Evolutionary conservation across 768 basidiomycete species (phyloP).

Genomic region (Boletus sp.): DNA sequence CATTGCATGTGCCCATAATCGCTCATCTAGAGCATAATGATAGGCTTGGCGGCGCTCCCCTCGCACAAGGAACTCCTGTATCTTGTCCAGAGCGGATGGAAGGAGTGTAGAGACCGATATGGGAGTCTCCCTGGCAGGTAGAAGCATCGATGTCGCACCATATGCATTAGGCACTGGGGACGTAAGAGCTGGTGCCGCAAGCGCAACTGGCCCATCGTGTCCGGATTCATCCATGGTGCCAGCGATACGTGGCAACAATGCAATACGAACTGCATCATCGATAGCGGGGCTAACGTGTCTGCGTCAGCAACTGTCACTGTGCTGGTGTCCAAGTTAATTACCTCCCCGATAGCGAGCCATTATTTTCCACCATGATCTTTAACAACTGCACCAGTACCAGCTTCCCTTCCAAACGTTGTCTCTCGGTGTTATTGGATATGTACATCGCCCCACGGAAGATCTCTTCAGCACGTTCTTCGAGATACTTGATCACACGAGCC

Average conservation of each 20-base stretch:
- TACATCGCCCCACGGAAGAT: conserved; percentile 76
- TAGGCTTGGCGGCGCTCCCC: conserved; percentile 88
- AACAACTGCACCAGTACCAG: conserved; percentile 70
- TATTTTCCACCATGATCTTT: conserved; percentile 80
- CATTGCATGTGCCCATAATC: conserved; percentile 94
- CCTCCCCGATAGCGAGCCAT: conserved; percentile 86
- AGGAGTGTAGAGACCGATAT: conserved; percentile 58
- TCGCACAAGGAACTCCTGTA: conserved; percentile 73
- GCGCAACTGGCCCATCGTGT: conserved; percentile 16
- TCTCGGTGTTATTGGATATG: conserved; percentile 50
- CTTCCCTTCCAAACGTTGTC: conserved; percentile 69
- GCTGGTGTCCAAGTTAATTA: conserved; percentile 31
- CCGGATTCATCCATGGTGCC: conserved; percentile 20
- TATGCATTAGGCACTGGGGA: conserved; percentile 22
- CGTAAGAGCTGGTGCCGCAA: conserved; percentile 31
- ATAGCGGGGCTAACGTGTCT: conserved; percentile 48
- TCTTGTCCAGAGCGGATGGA: conserved; percentile 65
- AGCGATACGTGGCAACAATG: conserved; percentile 60
- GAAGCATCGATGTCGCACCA: conserved; percentile 11
- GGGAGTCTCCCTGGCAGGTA: conserved; percentile 43
- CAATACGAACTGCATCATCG: conserved; percentile 71
- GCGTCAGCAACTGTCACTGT: conserved; percentile 16
- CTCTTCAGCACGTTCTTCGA: conserved; percentile 72
- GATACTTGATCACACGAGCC: conserved; percentile 67
- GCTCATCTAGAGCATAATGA: conserved; percentile 82